A percentile compares a stretch with the other conserved stretches of the same genome.
These are phyloP conservation scores for Chenopodium album DNA, from an alignment of 148 eudicot genomes.

Conservation along the genomic window DNA sequence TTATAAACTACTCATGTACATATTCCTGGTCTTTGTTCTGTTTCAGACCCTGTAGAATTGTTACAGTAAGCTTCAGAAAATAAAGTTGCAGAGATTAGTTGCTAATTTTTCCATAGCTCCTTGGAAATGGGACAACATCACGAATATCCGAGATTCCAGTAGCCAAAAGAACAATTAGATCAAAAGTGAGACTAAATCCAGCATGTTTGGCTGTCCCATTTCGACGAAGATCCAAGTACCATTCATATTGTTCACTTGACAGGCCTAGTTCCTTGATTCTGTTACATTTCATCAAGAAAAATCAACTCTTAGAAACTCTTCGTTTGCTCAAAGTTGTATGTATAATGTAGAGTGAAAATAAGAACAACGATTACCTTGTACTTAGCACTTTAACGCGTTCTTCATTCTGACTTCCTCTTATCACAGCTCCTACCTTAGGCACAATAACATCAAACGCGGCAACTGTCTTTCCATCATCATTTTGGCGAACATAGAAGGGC, in stretches of 20 bases:
- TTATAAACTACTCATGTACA: slow-evolving; percentile 4
- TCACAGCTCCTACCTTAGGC: slow-evolving; percentile 83
- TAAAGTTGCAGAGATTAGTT: slow-evolving; percentile 24
- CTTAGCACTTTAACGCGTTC: slow-evolving; percentile 60
- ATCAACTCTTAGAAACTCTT: not conserved
- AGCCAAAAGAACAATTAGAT: slow-evolving; percentile 63
- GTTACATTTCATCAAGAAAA: slow-evolving; percentile 14
- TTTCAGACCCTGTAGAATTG: not conserved
- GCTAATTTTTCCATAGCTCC: slow-evolving; percentile 58
- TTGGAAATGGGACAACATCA: slow-evolving; percentile 83
- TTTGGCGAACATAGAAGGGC: slow-evolving; percentile 72
- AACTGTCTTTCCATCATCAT: slow-evolving; percentile 54
- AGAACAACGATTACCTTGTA: slow-evolving; percentile 43
- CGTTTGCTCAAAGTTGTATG: not conserved
- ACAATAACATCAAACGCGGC: slow-evolving; percentile 60
- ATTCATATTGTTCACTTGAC: slow-evolving; percentile 60
- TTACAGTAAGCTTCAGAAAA: not conserved
- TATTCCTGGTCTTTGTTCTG: not conserved
- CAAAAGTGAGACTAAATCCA: slow-evolving; percentile 75
- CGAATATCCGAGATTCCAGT: slow-evolving; percentile 78
- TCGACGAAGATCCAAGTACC: slow-evolving; percentile 87
- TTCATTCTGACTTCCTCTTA: slow-evolving; percentile 84
- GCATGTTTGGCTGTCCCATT: slow-evolving; percentile 67
- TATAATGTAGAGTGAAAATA: not conserved
- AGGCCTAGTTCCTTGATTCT: slow-evolving; percentile 70